Percentiles rank a stretch among this genome's conserved stretches.
Conservation (phyloP, 179 eudicot species). For the Carnegiea gigantea region DNA sequence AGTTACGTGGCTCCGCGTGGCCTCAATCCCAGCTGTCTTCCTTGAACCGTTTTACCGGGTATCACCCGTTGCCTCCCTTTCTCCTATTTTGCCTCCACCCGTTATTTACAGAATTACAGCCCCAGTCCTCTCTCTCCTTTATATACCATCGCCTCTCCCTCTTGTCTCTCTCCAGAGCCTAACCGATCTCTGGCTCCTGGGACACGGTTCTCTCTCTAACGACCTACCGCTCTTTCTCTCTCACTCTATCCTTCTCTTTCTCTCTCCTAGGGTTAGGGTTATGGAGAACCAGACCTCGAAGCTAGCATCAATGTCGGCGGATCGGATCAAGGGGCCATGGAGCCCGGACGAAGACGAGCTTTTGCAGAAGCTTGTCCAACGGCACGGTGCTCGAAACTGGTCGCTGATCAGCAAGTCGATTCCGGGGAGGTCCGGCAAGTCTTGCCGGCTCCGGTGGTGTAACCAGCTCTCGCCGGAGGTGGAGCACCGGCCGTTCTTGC, state of each 20-base stretch:
- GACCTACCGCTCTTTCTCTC: no score
- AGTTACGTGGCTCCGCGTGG: conserved; percentile 29
- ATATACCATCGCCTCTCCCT: conserved; percentile 16
- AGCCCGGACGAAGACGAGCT: conserved; percentile 40
- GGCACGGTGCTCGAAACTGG: conserved; percentile 44
- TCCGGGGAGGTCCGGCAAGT: conserved; percentile 42
- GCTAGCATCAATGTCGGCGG: conserved; percentile 14
- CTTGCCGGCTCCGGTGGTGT: conserved; percentile 48
- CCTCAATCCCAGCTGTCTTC: conserved; percentile 31
- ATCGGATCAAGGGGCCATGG: conserved; percentile 44
- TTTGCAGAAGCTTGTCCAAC: conserved; percentile 22
- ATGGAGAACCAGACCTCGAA: conserved; percentile 23
- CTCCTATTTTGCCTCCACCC: conserved; percentile 8
- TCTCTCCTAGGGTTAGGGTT: conserved; percentile 20
- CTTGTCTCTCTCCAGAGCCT: not conserved
- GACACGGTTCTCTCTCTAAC: not conserved
- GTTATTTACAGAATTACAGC: not conserved
- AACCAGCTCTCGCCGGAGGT: conserved; percentile 47
- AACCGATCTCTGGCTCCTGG: not conserved
- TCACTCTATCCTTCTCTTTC: not conserved
- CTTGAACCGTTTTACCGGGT: conserved; percentile 36
- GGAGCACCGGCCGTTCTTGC: conserved; percentile 34
- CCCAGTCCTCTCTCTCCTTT: conserved; percentile 7
- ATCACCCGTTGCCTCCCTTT: conserved; percentile 15
- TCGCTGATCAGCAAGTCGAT: conserved; percentile 36